Evolutionary conservation across 176 grass and related monocot species (phyloP), one percentile per base, ranked within the genome.

Genomic region (Zoysia pacifica): DNA sequence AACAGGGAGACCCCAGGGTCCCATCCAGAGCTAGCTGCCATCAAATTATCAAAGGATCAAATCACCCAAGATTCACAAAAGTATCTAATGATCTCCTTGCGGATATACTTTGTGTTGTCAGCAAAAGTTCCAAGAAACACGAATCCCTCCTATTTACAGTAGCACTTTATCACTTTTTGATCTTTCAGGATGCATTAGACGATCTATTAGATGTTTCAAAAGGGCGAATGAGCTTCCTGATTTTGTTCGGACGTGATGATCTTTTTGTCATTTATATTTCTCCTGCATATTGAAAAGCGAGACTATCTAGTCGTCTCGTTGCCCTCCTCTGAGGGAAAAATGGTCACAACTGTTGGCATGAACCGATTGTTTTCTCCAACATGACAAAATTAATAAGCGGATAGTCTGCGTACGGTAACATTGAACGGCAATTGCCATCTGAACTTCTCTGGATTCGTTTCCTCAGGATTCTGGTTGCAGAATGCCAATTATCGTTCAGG

Each of bases 151-250:
- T 82, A 37, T 82, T 28, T 28, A 28, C 28, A 73, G 18, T 10
- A 28, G 58, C 67, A 2, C 79, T 87, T 72, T 77, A 49, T 49
- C 73, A 49, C 58, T 72, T 58, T 76, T 53, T 79, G 86, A 18
- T 82, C 80, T 88, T 68, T 68, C 45, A 67, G 62, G 67, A 44
- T 12, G 69, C 51, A 70, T 63, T 28, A 15, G 35, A 48, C 5
- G 46, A 50, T 45, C 84, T 51, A 11, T 83, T 78, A 45, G 80
- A 4, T 37, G 60, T 40, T 38, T 14, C 86, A 49, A 79, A 72
- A 82, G 50, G 86, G 12, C 86, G 63, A 36, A 45, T 3, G 13
- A 58, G 43, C 53, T 62, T 38, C 55, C 6, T 58, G 55, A 58
- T 58, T 19, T 28, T 9, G 69, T 63, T 16, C 11, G 61, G 75